phyloP scores from a whole-genome alignment of 2,329 filamentous ascomycete genomes.

The Arthrobotrys iridis region DNA sequence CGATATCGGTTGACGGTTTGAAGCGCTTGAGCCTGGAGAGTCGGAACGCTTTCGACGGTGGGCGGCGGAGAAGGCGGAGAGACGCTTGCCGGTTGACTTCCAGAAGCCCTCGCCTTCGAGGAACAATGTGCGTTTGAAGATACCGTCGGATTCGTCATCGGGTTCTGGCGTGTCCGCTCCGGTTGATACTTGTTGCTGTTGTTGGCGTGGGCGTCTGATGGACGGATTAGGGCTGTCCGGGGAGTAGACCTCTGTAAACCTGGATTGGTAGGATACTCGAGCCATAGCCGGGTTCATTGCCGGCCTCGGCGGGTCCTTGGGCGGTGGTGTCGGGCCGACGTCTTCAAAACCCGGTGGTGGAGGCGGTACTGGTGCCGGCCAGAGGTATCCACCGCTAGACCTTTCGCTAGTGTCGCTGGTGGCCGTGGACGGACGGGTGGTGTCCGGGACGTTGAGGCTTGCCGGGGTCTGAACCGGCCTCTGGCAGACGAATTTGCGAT shows the following conservation, averaged over 20 bases:
- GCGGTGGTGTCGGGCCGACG: slow-evolving; percentile 37
- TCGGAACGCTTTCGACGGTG: slow-evolving; percentile 42
- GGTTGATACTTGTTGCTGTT: slow-evolving; percentile 3
- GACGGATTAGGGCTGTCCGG: slow-evolving; percentile 43
- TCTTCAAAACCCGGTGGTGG: slow-evolving; percentile 40
- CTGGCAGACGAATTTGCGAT: slow-evolving; percentile 42
- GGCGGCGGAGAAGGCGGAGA: slow-evolving; percentile 25
- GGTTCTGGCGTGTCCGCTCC: background rate
- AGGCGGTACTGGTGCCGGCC: slow-evolving; percentile 49
- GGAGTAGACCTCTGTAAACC: slow-evolving; percentile 53
- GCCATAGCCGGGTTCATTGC: slow-evolving; percentile 38
- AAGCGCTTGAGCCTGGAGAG: background rate
- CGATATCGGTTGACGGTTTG: background rate
- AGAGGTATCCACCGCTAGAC: slow-evolving; percentile 18
- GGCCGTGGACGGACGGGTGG: slow-evolving; percentile 16
- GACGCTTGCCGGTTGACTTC: slow-evolving; percentile 48
- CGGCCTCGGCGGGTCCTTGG: slow-evolving; percentile 20
- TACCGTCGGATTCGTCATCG: slow-evolving; percentile 35
- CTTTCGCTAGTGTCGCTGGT: background rate
- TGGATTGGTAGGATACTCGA: slow-evolving; percentile 28
- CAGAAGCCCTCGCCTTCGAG: slow-evolving; percentile 53
- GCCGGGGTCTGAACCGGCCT: background rate
- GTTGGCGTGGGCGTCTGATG: background rate
- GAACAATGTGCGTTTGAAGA: slow-evolving; percentile 42
- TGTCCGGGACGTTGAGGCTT: slow-evolving; percentile 5